Evolutionary conservation across 2,329 filamentous ascomycete genomes (phyloP).

Genomic region (Ascochyta viciae-villosae): DNA sequence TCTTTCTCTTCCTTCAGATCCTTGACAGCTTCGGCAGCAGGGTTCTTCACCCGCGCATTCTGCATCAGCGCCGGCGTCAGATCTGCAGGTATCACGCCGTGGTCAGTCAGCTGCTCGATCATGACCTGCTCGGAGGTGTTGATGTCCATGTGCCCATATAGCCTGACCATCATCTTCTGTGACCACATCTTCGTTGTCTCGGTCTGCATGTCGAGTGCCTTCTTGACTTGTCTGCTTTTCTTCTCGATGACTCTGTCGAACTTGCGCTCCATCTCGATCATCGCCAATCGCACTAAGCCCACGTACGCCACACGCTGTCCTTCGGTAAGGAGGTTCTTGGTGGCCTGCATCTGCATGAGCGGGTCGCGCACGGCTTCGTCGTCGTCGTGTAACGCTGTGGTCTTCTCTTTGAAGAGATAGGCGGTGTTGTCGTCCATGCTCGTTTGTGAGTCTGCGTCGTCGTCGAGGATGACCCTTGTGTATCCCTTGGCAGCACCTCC

Average conservation of each 20-base stretch:
- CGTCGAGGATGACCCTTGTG: constrained; percentile 91
- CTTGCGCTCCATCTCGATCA: constrained; percentile 78
- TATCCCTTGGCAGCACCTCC: constrained; percentile 95
- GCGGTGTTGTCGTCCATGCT: constrained; percentile 98
- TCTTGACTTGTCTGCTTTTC: constrained; percentile 72
- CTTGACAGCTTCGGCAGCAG: constrained; percentile 68
- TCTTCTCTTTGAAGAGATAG: constrained; percentile 85
- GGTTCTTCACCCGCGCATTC: constrained; percentile 92
- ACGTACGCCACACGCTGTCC: constrained; percentile 97
- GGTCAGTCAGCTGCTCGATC: constrained; percentile 95
- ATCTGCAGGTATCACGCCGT: constrained; percentile 85
- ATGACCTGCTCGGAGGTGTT: constrained; percentile 90
- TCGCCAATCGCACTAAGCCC: constrained; percentile 81
- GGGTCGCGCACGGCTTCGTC: constrained; percentile 83
- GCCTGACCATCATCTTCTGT: constrained; percentile 95
- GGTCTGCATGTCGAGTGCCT: constrained; percentile 70
- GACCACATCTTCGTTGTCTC: constrained; percentile 94
- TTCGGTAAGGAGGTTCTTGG: constrained; percentile 93
- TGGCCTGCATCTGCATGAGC: constrained; percentile 89
- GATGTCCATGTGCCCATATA: constrained; percentile 98
- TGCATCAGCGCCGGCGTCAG: constrained; percentile 86
- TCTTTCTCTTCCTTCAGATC: constrained; percentile 15
- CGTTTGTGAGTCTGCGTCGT: constrained; percentile 90
- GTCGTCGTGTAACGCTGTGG: constrained; percentile 67
- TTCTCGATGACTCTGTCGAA: constrained; percentile 64